These are phyloP conservation scores for Paramecium biaurelia DNA, from an alignment of 73 alveolate species.

Conservation along the genomic window DNA sequence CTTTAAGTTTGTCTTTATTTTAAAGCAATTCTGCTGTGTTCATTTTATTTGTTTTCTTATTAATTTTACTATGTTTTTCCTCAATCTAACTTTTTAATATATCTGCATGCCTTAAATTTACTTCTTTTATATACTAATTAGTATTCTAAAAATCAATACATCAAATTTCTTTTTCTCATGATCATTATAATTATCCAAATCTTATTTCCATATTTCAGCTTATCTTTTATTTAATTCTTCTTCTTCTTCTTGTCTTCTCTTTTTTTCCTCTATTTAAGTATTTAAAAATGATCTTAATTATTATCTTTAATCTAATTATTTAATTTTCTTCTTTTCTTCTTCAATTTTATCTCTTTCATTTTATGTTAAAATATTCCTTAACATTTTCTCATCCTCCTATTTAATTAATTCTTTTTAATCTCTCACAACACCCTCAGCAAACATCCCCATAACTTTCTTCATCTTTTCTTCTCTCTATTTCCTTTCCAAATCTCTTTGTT, in stretches of 20 bases:
- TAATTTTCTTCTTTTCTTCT: conserved; percentile 43
- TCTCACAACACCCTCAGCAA: conserved; percentile 63
- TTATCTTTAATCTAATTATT: conserved; percentile 42
- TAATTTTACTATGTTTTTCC: conserved; percentile 27
- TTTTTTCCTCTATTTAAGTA: conserved; percentile 61
- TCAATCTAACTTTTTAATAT: conserved; percentile 48
- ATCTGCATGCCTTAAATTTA: conserved; percentile 58
- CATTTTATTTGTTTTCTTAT: conserved; percentile 52
- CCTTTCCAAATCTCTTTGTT: conserved; percentile 58
- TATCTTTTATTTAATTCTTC: conserved; percentile 58
- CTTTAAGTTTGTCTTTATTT: conserved; percentile 56
- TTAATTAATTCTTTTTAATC: conserved; percentile 55
- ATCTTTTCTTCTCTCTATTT: conserved; percentile 65
- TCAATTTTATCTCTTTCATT: conserved; percentile 61
- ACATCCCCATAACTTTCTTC: conserved; percentile 62
- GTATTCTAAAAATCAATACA: not conserved
- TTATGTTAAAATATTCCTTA: conserved; percentile 52
- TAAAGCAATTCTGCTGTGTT: conserved; percentile 53
- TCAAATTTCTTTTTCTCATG: conserved; percentile 60
- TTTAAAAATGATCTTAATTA: conserved; percentile 58
- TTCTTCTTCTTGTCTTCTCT: conserved; percentile 49
- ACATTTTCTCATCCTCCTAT: conserved; percentile 65
- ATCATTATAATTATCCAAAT: conserved; percentile 60
- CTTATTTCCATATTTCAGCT: conserved; percentile 66
- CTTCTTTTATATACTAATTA: conserved; percentile 47